Conservation (phyloP, 2,329 filamentous ascomycete genomes). For the Trichoderma atroviride region DNA sequence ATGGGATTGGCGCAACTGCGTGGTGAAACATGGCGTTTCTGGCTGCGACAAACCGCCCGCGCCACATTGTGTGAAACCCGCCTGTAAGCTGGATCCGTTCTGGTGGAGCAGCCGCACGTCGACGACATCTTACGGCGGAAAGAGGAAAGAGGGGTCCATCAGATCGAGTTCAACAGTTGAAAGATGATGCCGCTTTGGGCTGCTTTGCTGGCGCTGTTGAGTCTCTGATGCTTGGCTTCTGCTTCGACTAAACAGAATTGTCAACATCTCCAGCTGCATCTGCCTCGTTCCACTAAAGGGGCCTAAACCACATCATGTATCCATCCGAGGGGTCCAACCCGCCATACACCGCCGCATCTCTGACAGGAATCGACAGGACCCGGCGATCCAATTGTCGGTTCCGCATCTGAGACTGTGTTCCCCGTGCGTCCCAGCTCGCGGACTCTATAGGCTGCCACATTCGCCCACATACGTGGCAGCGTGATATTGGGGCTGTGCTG, state of each 20-base stretch:
- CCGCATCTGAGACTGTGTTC: constrained; percentile 1
- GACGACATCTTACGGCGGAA: constrained; percentile 6
- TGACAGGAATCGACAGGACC: not conserved
- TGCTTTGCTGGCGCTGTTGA: not conserved
- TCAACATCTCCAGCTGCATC: not conserved
- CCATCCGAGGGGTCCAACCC: constrained; percentile 10
- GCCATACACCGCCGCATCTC: constrained; percentile 14
- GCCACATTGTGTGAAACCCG: not conserved
- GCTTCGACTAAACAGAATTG: not conserved
- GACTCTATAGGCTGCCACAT: constrained; percentile 9
- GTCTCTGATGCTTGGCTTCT: not conserved
- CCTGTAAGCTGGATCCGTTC: not conserved
- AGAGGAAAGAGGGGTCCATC: constrained; percentile 8
- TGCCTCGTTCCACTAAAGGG: not conserved
- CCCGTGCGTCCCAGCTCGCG: not conserved
- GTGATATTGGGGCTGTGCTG: constrained; percentile 25
- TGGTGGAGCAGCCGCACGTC: constrained; percentile 4
- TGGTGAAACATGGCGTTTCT: constrained; percentile 5
- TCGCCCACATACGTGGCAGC: constrained; percentile 25
- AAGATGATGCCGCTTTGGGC: not conserved
- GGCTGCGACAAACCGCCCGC: constrained; percentile 4
- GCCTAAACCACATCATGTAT: not conserved
- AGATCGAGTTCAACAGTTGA: not conserved
- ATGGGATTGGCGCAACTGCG: not conserved
- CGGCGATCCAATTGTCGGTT: not conserved